Percentiles rank a stretch among this genome's conserved stretches.
These are phyloP conservation scores for Leishmania braziliensis DNA, from an alignment of 208 protist species.

Conservation along the genomic window DNA sequence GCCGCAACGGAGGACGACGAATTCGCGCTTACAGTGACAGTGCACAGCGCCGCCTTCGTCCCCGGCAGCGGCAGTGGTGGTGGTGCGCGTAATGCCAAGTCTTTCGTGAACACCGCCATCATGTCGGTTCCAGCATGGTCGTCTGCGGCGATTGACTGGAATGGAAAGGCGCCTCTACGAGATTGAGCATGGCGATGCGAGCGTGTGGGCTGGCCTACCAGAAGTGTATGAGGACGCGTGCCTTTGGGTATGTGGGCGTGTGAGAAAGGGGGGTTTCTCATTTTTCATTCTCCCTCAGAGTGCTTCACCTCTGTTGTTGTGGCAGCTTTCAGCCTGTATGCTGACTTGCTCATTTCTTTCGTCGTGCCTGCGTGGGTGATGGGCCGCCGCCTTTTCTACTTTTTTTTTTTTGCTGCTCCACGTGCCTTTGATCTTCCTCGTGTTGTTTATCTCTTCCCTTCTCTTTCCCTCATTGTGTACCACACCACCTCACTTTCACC, in stretches of 20 bases:
- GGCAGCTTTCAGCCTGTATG: conserved; percentile 3
- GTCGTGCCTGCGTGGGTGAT: conserved; percentile 1
- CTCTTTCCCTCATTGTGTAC: neutral
- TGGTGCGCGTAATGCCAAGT: conserved; percentile 26
- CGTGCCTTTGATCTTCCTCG: neutral
- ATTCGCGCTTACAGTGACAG: conserved; percentile 48
- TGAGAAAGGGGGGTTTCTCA: too few relatives aligned
- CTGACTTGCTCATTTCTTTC: conserved; percentile 2
- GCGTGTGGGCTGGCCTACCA: neutral
- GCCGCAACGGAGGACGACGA: conserved; percentile 55
- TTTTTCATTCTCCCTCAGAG: neutral
- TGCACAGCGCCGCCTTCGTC: conserved; percentile 19
- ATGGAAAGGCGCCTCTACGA: conserved; percentile 48
- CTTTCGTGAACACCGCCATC: conserved; percentile 60
- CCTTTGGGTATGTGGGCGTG: neutral
- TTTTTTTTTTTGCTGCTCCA: neutral
- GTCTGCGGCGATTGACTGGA: conserved; percentile 63
- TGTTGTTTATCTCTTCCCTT: neutral
- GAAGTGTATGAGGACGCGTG: neutral
- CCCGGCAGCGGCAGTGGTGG: conserved; percentile 5
- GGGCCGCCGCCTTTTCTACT: neutral
- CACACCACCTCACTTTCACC: neutral
- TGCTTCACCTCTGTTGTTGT: neutral
- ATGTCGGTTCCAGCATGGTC: conserved; percentile 58
- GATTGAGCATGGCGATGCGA: conserved; percentile 13